Percentiles rank a stretch among this genome's conserved stretches.
phyloP scores from a whole-genome alignment of 176 grass and related monocot species.

The Eremochloa ophiuroides region DNA sequence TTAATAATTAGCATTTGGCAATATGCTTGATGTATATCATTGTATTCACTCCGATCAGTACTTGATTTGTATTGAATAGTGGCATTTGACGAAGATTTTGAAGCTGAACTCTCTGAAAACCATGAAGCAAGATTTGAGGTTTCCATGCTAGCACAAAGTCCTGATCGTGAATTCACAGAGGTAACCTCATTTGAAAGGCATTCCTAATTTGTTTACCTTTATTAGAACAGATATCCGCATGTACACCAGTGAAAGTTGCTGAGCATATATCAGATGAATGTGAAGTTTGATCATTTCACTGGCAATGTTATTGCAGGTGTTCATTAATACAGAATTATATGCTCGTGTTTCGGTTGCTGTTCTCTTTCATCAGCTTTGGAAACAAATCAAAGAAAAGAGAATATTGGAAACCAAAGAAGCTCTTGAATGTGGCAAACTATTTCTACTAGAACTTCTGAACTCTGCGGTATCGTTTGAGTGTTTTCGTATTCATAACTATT shows the following conservation, averaged over 20 bases:
- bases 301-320: constrained; percentile 52
- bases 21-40: constrained; percentile 26
- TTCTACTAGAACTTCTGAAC: constrained; percentile 76
- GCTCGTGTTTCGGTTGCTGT: constrained; percentile 84
- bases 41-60: constrained; percentile 11
- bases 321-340: constrained; percentile 95
- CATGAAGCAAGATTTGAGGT: constrained; percentile 81
- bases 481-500: constrained; percentile 11
- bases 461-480: constrained; percentile 51
- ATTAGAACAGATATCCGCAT: not conserved
- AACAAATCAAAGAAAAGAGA: constrained; percentile 34
- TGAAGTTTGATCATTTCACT: constrained; percentile 19
- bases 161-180: constrained; percentile 94
- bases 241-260: not conserved
- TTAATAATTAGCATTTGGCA: not conserved
- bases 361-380: constrained; percentile 65
- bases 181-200: constrained; percentile 36
- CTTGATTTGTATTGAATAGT: constrained; percentile 43
- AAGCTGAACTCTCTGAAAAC: constrained; percentile 91
- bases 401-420: constrained; percentile 40
- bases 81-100: constrained; percentile 99
- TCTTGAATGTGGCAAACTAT: constrained; percentile 65
- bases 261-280: not conserved
- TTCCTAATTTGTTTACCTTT: constrained; percentile 6
- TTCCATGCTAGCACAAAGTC: constrained; percentile 89